These are phyloP conservation scores for Phytopythium kandeliae DNA, from an alignment of 352 stramenopile species.

Conservation along the genomic window DNA sequence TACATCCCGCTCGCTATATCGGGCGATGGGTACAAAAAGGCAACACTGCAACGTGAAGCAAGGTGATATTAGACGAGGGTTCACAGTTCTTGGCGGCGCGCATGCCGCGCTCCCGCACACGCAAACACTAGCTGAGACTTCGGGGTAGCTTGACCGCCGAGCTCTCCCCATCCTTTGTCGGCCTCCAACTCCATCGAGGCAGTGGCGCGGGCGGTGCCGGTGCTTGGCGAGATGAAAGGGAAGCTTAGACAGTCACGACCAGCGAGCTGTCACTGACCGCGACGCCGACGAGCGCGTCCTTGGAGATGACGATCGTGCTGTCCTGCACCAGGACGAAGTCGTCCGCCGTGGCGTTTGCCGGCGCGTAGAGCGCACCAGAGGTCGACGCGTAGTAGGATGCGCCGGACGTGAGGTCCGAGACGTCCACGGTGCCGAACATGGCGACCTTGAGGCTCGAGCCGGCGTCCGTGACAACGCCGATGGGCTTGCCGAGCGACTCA, in stretches of 20 bases:
- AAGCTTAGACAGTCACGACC: constrained; percentile 39
- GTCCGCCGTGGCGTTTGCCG: constrained; percentile 38
- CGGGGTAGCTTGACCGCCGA: too few relatives aligned
- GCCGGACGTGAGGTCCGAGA: constrained; percentile 35
- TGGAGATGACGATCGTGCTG: constrained; percentile 73
- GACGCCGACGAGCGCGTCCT: constrained; percentile 65
- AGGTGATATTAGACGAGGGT: constrained; percentile 1
- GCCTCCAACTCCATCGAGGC: background rate
- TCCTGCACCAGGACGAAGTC: constrained; percentile 59
- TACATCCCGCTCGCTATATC: too few relatives aligned
- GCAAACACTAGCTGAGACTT: too few relatives aligned
- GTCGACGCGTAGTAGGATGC: constrained; percentile 66
- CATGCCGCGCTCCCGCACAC: too few relatives aligned
- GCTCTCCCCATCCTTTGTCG: too few relatives aligned
- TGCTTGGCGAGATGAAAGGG: background rate
- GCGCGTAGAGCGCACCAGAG: constrained; percentile 48
- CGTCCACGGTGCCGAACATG: constrained; percentile 54
- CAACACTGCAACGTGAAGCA: too few relatives aligned
- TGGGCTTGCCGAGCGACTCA: constrained; percentile 59
- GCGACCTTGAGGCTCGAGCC: constrained; percentile 48
- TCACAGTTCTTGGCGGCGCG: background rate
- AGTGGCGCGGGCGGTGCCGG: background rate
- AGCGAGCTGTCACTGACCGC: constrained; percentile 58
- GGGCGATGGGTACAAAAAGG: too few relatives aligned
- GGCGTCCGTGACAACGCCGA: constrained; percentile 65